Percentiles rank a stretch among this genome's conserved stretches.
These are phyloP conservation scores for Achaetomiella virescens DNA, from an alignment of 495 filamentous ascomycete genomes.

Conservation along the genomic window DNA sequence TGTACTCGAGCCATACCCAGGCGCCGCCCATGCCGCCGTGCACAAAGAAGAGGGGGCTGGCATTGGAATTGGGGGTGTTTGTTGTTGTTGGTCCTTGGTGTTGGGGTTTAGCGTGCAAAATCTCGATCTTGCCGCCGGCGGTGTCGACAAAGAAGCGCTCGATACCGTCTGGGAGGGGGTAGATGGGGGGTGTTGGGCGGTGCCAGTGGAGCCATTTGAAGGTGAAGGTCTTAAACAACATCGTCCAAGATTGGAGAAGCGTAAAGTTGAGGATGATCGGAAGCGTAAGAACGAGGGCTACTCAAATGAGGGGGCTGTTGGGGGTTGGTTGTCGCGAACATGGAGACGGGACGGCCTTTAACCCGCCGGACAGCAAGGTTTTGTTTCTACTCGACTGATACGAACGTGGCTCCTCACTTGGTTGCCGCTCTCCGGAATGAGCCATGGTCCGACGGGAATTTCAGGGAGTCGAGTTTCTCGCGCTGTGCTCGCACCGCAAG, in stretches of 20 bases:
- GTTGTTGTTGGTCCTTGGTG: neutral
- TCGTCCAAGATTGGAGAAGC: neutral
- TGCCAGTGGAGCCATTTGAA: constrained; percentile 27
- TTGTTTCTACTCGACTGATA: neutral
- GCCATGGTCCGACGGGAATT: neutral
- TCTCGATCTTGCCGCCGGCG: constrained; percentile 35
- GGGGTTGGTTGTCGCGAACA: too few relatives aligned
- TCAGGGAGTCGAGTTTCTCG: neutral
- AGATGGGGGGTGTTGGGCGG: constrained; percentile 14
- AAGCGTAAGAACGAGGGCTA: too few relatives aligned
- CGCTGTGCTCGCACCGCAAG: neutral
- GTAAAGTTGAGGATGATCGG: too few relatives aligned
- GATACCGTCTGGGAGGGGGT: constrained; percentile 27
- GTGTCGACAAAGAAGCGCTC: constrained; percentile 30
- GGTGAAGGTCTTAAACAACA: constrained; percentile 19
- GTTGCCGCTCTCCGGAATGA: neutral
- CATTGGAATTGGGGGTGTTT: neutral
- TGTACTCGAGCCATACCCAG: constrained; percentile 41
- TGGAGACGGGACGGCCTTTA: too few relatives aligned
- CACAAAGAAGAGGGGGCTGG: constrained; percentile 35
- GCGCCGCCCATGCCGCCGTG: constrained; percentile 47
- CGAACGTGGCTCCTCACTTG: neutral
- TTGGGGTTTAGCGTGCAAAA: constrained; percentile 29
- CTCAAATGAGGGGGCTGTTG: too few relatives aligned
- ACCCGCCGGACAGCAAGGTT: too few relatives aligned